Conservation (phyloP, 345 rosid species). For the Erucastrum elatum region DNA sequence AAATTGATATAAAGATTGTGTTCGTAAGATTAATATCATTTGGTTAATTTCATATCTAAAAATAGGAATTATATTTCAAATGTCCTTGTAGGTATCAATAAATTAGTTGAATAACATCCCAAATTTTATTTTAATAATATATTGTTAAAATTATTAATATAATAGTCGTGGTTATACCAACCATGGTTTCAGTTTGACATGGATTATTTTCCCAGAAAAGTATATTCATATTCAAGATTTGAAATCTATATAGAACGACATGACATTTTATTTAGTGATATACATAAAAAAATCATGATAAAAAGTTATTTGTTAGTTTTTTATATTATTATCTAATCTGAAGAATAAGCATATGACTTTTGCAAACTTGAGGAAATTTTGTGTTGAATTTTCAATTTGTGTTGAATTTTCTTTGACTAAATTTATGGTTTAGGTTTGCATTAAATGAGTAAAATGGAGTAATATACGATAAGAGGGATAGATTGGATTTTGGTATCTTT, state of each 20-base stretch:
- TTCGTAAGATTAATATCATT: too few species aligned
- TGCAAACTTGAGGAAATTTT: not conserved
- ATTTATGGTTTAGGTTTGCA: not conserved
- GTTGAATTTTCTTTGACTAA: not conserved
- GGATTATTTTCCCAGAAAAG: not conserved
- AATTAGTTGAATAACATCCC: too few species aligned
- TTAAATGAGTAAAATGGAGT: too few species aligned
- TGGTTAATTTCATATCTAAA: too few species aligned
- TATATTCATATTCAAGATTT: not conserved
- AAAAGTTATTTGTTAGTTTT: not conserved
- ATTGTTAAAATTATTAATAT: too few species aligned
- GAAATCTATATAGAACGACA: not conserved
- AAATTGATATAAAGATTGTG: too few species aligned
- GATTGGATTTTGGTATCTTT: not conserved
- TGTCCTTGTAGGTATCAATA: too few species aligned
- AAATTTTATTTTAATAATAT: too few species aligned
- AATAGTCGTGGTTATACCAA: conserved; percentile 58
- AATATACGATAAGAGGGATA: not conserved
- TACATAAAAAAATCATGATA: not conserved
- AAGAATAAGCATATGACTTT: not conserved
- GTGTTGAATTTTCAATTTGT: too few species aligned
- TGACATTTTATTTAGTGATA: not conserved
- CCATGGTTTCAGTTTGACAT: conserved; percentile 59
- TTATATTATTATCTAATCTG: not conserved
- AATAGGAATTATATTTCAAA: too few species aligned